Percentiles rank a stretch among this genome's conserved stretches.
Conservation (phyloP, 2,329 filamentous ascomycete species). For the Alternaria conjuncta region DNA sequence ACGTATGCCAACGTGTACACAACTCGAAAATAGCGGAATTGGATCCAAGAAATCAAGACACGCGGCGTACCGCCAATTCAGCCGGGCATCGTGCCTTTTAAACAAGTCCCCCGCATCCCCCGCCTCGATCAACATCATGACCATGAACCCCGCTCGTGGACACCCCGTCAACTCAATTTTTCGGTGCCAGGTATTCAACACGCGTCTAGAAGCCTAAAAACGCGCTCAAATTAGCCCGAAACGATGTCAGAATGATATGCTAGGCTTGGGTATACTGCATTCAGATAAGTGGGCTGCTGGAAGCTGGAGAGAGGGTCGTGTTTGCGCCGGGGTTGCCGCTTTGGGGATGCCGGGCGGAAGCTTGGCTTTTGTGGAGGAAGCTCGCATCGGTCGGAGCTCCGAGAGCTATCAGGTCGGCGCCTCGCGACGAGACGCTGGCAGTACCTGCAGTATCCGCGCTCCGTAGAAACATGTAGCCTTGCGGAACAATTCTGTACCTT, state of each 20-base stretch:
- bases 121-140: conserved; percentile 26
- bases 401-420: neutral
- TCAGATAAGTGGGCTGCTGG: conserved; percentile 8
- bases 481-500: no score
- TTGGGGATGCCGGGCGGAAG: conserved; percentile 21
- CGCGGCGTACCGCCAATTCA: conserved; percentile 3
- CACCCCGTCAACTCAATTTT: neutral
- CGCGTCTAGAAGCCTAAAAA: neutral
- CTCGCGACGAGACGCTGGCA: neutral
- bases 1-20: neutral
- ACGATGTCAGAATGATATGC: neutral
- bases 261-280: conserved; percentile 26
- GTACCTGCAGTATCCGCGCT: neutral
- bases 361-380: neutral
- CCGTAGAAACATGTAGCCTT: no score
- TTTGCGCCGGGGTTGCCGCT: conserved; percentile 30
- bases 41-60: neutral
- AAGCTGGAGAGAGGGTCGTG: neutral
- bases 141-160: conserved; percentile 12
- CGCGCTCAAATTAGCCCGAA: conserved; percentile 6
- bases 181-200: neutral
- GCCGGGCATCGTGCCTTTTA: conserved; percentile 25
- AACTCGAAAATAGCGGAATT: neutral
- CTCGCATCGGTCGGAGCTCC: conserved; percentile 25
- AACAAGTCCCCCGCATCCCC: conserved; percentile 30